Percentiles rank a stretch among this genome's conserved stretches.
phyloP scores from a whole-genome alignment of 768 basidiomycete species.

The Arthromyces matolae region DNA sequence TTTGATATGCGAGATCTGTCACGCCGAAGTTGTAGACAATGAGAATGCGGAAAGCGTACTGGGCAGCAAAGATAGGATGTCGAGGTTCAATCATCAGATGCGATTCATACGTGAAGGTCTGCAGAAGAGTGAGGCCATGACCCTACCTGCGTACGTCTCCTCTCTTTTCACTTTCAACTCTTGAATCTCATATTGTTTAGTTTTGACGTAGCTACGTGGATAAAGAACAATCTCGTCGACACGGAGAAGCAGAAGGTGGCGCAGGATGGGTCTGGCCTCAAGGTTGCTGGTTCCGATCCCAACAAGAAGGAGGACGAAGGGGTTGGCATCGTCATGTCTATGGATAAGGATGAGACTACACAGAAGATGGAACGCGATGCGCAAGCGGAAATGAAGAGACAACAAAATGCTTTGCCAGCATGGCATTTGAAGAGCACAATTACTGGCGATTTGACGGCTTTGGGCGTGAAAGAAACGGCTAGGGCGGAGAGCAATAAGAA shows the following conservation, averaged over 20 bases:
- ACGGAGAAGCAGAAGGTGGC: slow-evolving; percentile 56
- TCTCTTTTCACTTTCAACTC: background rate
- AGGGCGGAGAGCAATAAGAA: slow-evolving; percentile 35
- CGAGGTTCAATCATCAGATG: slow-evolving; percentile 90
- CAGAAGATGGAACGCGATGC: slow-evolving; percentile 70
- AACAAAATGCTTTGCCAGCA: slow-evolving; percentile 87
- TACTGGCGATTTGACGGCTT: slow-evolving; percentile 83
- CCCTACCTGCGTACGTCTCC: slow-evolving; percentile 69
- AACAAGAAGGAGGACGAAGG: slow-evolving; percentile 66
- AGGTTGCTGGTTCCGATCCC: slow-evolving; percentile 69
- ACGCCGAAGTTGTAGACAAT: slow-evolving; percentile 84
- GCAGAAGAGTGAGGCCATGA: slow-evolving; percentile 85
- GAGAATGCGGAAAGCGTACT: slow-evolving; percentile 82
- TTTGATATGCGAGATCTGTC: slow-evolving; percentile 87
- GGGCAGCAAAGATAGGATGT: slow-evolving; percentile 93
- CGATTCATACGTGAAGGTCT: slow-evolving; percentile 82
- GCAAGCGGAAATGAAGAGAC: slow-evolving; percentile 79
- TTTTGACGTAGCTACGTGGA: slow-evolving; percentile 81
- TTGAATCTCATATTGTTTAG: slow-evolving; percentile 32
- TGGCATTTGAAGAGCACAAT: slow-evolving; percentile 98
- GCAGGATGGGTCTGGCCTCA: slow-evolving; percentile 52
- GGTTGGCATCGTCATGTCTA: slow-evolving; percentile 81
- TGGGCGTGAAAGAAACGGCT: slow-evolving; percentile 75
- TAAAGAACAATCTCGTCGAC: slow-evolving; percentile 68
- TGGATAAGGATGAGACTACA: slow-evolving; percentile 83